A percentile compares a stretch with the other conserved stretches of the same genome.
Evolutionary conservation across 441 rosid genomes (phyloP).

Genomic region (Macaranga tanarius): DNA sequence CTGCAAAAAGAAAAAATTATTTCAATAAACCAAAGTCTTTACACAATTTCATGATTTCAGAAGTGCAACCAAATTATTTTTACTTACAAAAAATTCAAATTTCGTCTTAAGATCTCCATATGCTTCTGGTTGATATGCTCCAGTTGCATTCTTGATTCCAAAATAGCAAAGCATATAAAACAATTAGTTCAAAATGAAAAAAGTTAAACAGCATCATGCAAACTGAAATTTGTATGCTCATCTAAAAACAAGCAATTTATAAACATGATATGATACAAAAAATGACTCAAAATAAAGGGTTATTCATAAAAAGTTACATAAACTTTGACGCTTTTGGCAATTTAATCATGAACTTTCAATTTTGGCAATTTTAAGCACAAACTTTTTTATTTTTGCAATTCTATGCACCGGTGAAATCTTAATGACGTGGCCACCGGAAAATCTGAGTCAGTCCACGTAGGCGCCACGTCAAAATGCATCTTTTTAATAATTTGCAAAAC

Average conservation of each 20-base stretch:
- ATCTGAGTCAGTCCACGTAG: no score
- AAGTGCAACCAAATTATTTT: neutral
- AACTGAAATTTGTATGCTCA: neutral
- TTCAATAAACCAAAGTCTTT: neutral
- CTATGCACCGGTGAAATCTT: no score
- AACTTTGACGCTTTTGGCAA: no score
- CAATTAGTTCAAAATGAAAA: slow-evolving; percentile 1
- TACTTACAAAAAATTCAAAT: slow-evolving; percentile 69
- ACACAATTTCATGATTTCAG: neutral
- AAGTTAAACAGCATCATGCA: neutral
- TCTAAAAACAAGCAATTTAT: neutral
- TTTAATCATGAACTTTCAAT: no score
- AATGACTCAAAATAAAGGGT: no score
- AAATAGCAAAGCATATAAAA: slow-evolving; percentile 15
- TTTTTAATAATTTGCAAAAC: no score
- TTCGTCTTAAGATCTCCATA: slow-evolving; percentile 60
- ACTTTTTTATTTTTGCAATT: no score
- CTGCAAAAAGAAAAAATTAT: slow-evolving; percentile 37
- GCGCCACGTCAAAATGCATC: no score
- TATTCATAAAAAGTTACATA: no score
- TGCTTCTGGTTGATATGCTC: slow-evolving; percentile 23
- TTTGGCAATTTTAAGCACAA: no score
- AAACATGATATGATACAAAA: neutral
- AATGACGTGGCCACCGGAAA: no score
- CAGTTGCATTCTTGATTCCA: slow-evolving; percentile 30